Percentiles rank a stretch among this genome's conserved stretches.
Conservation (phyloP, 257 asterid species). For the Solanum gracilifrons region DNA sequence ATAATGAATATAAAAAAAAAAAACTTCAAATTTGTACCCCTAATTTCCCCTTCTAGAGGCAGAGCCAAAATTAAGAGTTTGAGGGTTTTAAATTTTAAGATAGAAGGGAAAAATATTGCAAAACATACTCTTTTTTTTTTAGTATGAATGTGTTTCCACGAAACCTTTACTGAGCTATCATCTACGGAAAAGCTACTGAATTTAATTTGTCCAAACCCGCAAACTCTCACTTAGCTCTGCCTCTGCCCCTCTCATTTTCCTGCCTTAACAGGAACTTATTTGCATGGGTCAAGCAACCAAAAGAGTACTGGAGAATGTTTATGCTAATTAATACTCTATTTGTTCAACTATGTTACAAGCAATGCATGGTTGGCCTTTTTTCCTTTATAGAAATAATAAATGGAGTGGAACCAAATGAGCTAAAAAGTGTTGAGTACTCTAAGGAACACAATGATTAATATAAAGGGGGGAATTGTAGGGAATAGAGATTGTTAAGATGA, state of each 20-base stretch:
- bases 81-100: too few relatives aligned
- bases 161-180: too few relatives aligned
- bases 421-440: neutral
- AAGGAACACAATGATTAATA: constrained; percentile 13
- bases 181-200: accelerated
- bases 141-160: too few relatives aligned
- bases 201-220: too few relatives aligned
- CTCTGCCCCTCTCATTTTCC: neutral
- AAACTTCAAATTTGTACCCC: too few relatives aligned
- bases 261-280: neutral
- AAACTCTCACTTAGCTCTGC: neutral
- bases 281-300: neutral
- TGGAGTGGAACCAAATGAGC: neutral
- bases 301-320: neutral
- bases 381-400: neutral
- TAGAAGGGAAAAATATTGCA: too few relatives aligned
- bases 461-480: neutral
- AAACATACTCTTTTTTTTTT: too few relatives aligned
- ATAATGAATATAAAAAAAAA: neutral
- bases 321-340: neutral
- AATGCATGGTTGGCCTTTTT: neutral
- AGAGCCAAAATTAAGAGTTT: too few relatives aligned
- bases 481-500: neutral
- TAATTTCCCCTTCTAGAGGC: accelerated
- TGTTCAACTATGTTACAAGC: neutral